Conservation (phyloP, 208 protist species). For the Crithidia sp. region DNA sequence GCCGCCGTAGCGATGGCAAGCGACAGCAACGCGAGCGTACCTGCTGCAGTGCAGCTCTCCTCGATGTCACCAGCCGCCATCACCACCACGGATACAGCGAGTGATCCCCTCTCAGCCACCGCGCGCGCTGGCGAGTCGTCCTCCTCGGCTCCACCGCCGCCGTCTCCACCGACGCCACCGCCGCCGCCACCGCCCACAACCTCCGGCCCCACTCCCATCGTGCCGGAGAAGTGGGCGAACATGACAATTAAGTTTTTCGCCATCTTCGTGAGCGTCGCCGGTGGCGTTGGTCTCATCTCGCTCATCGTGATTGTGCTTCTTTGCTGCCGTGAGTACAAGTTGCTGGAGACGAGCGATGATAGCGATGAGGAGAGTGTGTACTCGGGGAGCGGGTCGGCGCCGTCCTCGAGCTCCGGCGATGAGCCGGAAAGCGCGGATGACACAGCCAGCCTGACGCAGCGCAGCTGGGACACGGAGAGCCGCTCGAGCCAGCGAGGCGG, state of each 20-base stretch:
- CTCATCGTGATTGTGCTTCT: conserved; percentile 12
- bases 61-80: no score
- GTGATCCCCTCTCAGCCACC: no score
- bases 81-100: no score
- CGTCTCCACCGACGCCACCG: neutral
- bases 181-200: neutral
- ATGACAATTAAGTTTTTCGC: conserved; percentile 22
- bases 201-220: neutral
- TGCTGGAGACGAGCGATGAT: conserved; percentile 29
- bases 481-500: neutral
- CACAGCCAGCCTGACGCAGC: conserved; percentile 4
- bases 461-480: conserved; percentile 12
- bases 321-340: conserved; percentile 28
- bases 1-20: no score
- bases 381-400: neutral
- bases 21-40: no score
- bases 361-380: conserved; percentile 19
- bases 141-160: no score
- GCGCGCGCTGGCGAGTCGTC: no score
- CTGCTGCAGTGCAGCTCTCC: no score
- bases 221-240: conserved; percentile 13
- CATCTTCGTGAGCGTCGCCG: conserved; percentile 24
- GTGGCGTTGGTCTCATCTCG: conserved; percentile 12
- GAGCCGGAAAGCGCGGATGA: neutral
- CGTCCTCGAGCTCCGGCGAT: neutral